Percentiles rank a stretch among this genome's conserved stretches.
Conservation (phyloP, 2,329 filamentous ascomycete species). For the Claviceps sorghi region DNA sequence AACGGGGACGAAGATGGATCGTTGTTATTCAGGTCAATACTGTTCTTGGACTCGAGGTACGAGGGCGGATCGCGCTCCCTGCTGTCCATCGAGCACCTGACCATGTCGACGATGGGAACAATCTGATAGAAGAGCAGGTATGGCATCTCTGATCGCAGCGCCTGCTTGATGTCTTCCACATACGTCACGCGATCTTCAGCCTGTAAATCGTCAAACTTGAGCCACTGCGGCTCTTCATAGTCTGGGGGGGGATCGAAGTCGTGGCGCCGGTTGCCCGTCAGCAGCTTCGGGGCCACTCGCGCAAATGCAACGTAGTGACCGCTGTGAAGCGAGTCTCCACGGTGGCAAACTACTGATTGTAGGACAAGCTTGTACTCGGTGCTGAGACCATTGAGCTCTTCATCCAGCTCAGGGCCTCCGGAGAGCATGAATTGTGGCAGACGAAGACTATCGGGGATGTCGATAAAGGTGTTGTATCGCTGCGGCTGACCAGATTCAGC, state of each 20-base stretch:
- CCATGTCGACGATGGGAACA: slow-evolving; percentile 64
- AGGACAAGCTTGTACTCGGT: slow-evolving; percentile 89
- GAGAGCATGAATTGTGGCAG: slow-evolving; percentile 77
- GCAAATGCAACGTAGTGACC: slow-evolving; percentile 87
- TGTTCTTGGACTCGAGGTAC: slow-evolving; percentile 38
- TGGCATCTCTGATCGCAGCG: slow-evolving; percentile 73
- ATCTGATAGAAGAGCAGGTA: slow-evolving; percentile 95
- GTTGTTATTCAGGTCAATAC: slow-evolving; percentile 19
- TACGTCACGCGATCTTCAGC: slow-evolving; percentile 53
- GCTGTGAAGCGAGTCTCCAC: slow-evolving; percentile 69
- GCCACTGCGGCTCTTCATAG: slow-evolving; percentile 66
- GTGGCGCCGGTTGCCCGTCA: slow-evolving; percentile 44
- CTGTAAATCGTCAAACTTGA: slow-evolving; percentile 79
- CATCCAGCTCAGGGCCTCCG: slow-evolving; percentile 52
- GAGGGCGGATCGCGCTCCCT: slow-evolving; percentile 40
- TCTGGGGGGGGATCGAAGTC: slow-evolving; percentile 44
- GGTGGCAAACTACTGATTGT: slow-evolving; percentile 85
- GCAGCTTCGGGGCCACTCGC: slow-evolving; percentile 50
- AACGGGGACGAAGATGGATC: slow-evolving; percentile 6
- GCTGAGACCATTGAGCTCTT: slow-evolving; percentile 48
- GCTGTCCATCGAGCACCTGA: slow-evolving; percentile 30
- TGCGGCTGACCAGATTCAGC: slow-evolving; percentile 51
- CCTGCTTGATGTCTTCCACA: slow-evolving; percentile 63
- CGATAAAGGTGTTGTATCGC: slow-evolving; percentile 68
- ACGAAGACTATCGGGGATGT: slow-evolving; percentile 70